Percentiles rank a stretch among this genome's conserved stretches.
phyloP scores from a whole-genome alignment of 768 basidiomycete genomes.

The Naganishia friedmannii region DNA sequence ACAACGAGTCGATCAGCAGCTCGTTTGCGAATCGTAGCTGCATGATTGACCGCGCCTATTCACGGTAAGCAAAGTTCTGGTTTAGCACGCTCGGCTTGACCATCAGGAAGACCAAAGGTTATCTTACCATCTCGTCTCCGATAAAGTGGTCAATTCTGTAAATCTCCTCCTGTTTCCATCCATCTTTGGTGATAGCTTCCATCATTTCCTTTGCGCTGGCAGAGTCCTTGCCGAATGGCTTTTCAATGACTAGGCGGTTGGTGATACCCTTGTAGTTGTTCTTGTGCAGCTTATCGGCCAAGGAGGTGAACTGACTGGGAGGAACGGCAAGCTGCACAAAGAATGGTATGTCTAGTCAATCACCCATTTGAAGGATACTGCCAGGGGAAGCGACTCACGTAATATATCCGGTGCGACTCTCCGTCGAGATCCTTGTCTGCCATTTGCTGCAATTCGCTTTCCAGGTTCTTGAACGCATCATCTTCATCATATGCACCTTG shows the following conservation, averaged over 20 bases:
- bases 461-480: slow-evolving; percentile 33
- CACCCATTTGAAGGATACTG: not conserved
- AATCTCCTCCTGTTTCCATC: slow-evolving; percentile 36
- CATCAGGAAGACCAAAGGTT: not conserved
- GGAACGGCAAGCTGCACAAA: slow-evolving; percentile 34
- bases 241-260: slow-evolving; percentile 35
- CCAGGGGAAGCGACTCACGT: slow-evolving; percentile 25
- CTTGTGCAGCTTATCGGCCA: slow-evolving; percentile 33
- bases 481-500: slow-evolving; percentile 36
- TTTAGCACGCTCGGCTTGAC: not conserved
- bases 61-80: not conserved
- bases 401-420: slow-evolving; percentile 32
- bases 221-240: slow-evolving; percentile 38
- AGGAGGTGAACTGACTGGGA: slow-evolving; percentile 33
- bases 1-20: slow-evolving; percentile 25
- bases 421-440: slow-evolving; percentile 31
- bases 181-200: slow-evolving; percentile 30
- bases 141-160: slow-evolving; percentile 37
- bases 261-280: slow-evolving; percentile 26
- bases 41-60: slow-evolving; percentile 22
- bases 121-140: slow-evolving; percentile 34
- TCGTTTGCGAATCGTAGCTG: slow-evolving; percentile 32
- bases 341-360: not conserved
- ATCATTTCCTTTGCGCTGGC: slow-evolving; percentile 35
- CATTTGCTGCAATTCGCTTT: slow-evolving; percentile 31